These are phyloP conservation scores for Osmanthus fragrans DNA, from an alignment of 257 asterid species.

Conservation along the genomic window DNA sequence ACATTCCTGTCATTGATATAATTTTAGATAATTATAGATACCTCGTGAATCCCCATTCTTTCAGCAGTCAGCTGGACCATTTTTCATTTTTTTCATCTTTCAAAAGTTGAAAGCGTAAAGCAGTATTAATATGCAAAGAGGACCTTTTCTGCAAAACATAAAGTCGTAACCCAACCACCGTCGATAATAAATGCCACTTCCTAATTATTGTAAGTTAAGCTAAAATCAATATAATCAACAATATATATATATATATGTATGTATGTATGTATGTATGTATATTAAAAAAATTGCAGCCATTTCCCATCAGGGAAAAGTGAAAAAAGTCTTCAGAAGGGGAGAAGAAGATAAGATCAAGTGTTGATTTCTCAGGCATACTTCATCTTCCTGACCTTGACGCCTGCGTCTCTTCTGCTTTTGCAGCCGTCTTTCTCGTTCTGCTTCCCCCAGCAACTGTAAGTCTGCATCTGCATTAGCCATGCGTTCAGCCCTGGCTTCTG, in stretches of 20 bases:
- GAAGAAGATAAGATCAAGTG: neutral
- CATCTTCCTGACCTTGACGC: constrained; percentile 93
- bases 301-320: neutral
- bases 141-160: neutral
- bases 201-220: neutral
- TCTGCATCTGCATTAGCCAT: constrained; percentile 83
- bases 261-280: too few relatives aligned
- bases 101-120: neutral
- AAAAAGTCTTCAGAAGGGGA: neutral
- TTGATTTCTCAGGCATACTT: constrained; percentile 38
- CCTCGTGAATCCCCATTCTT: neutral
- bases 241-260: too few relatives aligned
- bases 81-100: neutral
- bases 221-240: neutral
- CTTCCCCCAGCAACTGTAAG: constrained; percentile 80
- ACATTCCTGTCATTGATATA: neutral
- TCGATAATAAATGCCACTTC: neutral
- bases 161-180: neutral
- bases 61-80: neutral
- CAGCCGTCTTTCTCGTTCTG: constrained; percentile 80
- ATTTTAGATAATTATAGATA: neutral
- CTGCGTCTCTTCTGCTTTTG: constrained; percentile 87
- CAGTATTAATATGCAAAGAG: neutral
- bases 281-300: neutral
- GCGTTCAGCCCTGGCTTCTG: constrained; percentile 86